Evolutionary conservation across 2,329 filamentous ascomycete species (phyloP).

Genomic region (Penicillium sp.): DNA sequence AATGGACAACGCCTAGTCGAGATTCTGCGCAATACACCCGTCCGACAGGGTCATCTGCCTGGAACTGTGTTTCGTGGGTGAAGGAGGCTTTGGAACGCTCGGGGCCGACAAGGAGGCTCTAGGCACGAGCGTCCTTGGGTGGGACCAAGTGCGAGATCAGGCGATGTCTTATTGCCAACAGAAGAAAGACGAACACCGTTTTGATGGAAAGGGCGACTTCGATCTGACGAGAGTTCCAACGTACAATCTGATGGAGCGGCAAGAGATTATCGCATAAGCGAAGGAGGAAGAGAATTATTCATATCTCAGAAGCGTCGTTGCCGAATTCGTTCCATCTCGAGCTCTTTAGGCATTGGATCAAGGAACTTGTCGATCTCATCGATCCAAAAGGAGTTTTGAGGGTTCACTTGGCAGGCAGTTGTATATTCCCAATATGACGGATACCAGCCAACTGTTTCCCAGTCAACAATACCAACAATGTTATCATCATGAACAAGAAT

Average conservation of each 20-base stretch:
- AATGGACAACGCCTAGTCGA: too few relatives aligned
- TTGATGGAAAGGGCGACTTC: slow-evolving; percentile 45
- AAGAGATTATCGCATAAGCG: neutral
- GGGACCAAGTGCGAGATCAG: slow-evolving; percentile 39
- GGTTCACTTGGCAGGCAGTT: slow-evolving; percentile 50
- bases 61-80: slow-evolving; percentile 55
- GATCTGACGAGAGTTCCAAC: slow-evolving; percentile 30
- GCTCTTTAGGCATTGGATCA: slow-evolving; percentile 43
- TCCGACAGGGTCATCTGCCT: slow-evolving; percentile 22
- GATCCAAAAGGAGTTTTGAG: slow-evolving; percentile 46
- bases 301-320: slow-evolving; percentile 45
- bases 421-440: slow-evolving; percentile 44
- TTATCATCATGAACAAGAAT: slow-evolving; percentile 46
- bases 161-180: slow-evolving; percentile 40
- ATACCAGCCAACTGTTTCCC: slow-evolving; percentile 46
- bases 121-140: slow-evolving; percentile 42
- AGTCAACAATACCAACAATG: slow-evolving; percentile 50
- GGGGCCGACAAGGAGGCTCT: slow-evolving; percentile 39
- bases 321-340: slow-evolving; percentile 49
- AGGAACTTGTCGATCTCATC: slow-evolving; percentile 51
- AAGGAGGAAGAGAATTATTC: neutral
- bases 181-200: slow-evolving; percentile 51
- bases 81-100: slow-evolving; percentile 47
- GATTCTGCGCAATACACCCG: too few relatives aligned
- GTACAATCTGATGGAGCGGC: neutral